Evolutionary conservation across 805 yeast genomes (phyloP).

Genomic region (Candida maltosa): DNA sequence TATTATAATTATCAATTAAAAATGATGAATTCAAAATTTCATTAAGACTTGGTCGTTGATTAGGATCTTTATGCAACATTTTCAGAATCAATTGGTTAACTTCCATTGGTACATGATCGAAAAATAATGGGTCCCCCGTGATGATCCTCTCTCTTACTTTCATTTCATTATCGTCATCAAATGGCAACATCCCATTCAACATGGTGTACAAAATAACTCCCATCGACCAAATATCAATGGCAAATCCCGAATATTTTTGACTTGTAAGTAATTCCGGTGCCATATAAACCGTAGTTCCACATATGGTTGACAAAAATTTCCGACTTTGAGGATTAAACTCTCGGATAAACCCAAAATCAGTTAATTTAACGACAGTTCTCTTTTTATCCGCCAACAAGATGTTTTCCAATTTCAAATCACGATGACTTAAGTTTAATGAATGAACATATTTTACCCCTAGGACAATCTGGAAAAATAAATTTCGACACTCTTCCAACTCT

Average conservation of each 20-base stretch:
- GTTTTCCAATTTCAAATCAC: constrained; percentile 84
- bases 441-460: constrained; percentile 75
- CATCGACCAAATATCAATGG: constrained; percentile 87
- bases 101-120: constrained; percentile 44
- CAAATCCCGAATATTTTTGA: constrained; percentile 72
- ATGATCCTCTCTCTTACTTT: constrained; percentile 60
- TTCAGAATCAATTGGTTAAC: constrained; percentile 48
- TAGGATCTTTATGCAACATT: constrained; percentile 66
- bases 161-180: constrained; percentile 76
- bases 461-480: constrained; percentile 61
- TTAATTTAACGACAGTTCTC: constrained; percentile 62
- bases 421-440: constrained; percentile 70
- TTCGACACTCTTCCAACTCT: constrained; percentile 46
- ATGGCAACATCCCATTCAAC: constrained; percentile 85
- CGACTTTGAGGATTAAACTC: constrained; percentile 51
- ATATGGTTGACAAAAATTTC: constrained; percentile 68
- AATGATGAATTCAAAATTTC: constrained; percentile 37
- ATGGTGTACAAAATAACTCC: constrained; percentile 87
- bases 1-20: constrained; percentile 29
- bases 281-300: constrained; percentile 96
- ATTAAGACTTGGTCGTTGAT: constrained; percentile 49
- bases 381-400: constrained; percentile 54
- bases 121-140: constrained; percentile 60
- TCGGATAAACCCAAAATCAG: constrained; percentile 94
- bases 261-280: constrained; percentile 84